Base-by-base conservation (phyloP, 129 eudicot species). In the Gnaphalium uliginosum region DNA sequence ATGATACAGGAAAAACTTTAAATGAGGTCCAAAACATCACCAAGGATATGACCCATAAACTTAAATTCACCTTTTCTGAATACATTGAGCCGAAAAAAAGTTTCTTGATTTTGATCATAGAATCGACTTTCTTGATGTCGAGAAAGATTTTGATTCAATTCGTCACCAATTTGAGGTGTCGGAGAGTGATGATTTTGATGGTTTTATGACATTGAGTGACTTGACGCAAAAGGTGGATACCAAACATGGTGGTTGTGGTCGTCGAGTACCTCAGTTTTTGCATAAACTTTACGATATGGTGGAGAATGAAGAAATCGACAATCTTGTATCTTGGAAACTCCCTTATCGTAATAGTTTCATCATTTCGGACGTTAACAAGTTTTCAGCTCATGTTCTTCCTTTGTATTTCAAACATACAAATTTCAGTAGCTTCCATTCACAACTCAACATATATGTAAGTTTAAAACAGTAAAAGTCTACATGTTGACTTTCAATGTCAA, bases 401-500 rank as follows among this genome's bases (percentile, higher is more conserved):
- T 66, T 35, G 41, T 76, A 76, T 54, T 66, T 76, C 21, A 66
- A n/a, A 6, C 80, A 66, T 35, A 4, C 66, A 67, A 66, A 76
- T n/a, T 66, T 76, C 11, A 37, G 73, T 54, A 66, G 73, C 73
- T 76, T 76, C 74, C 69, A 53, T 53, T 65, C 80, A 0, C 80
- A 76, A 56, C 74, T 76, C 67, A 76, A 66, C 73, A 33, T 66
- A 76, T 76, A 76, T 56, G 74, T 66, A 76, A 53, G 80, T 66
- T 32, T 64, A 23, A 0, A 35, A 26, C 8, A 6, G 39, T 17
- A 18, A 26, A 26, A 15, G 0, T 1, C 11, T 25, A 37, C 29
- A 4, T 60, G 26, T 74, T 59, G 10, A 25, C 17, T 73, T 41
- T 71, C 8, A 15, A 39, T 37, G 24, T 57, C 64, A 22, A 56